Evolutionary conservation across 2,329 filamentous ascomycete species (phyloP), one percentile per base, ranked within the genome.

Genomic region (Ophiocordyceps camponoti-floridani): DNA sequence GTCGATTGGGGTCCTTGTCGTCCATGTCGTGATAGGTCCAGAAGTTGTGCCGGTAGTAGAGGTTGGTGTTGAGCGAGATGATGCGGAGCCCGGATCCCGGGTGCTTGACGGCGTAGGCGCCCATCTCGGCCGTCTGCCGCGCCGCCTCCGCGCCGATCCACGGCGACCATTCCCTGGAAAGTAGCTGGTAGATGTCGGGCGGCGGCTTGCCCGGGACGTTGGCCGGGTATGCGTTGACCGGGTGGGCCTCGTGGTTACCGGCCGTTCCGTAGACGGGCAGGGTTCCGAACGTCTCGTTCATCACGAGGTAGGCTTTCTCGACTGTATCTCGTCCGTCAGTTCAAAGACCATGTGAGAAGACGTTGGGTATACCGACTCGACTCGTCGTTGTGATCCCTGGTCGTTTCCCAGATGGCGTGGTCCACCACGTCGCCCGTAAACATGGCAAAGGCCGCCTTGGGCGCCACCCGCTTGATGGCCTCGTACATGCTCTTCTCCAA

Each of bases 371-470:
- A 46, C 56, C 42, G 44, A 62, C 60, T 60, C 30, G 52, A 49
- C 8, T 55, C 43, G 14, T 52, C 47, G 41, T 63, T 64, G 45
- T 58, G 56, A 13, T 52, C 41, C 40, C 55, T 42, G 19, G 59
- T 62, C 2, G 67, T 69, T 45, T 64, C 61, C 69, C 69, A 71
- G 43, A 70, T 52, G 2, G 62, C 65, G 46, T 74, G 70, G 46
- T 75, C 69, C 10, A 76, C 62, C 27, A 77, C 64, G 47, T 78
- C 74, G 6, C 75, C 75, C 0, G 74, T 78, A 56, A 75, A 78
- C 43, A 78, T 63, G n/a, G 66, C 60, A 47, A 78, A 74, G 2
- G 64, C 62, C 0, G 69, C 65, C 46, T 72, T 59, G 1, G 65
- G 66, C 0, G 62, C 65, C 13, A 70, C 48, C 8, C 58, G 49